Evolutionary conservation across 1,139 yeast species (phyloP).

Genomic region (Lodderomyces metapsilosis): DNA sequence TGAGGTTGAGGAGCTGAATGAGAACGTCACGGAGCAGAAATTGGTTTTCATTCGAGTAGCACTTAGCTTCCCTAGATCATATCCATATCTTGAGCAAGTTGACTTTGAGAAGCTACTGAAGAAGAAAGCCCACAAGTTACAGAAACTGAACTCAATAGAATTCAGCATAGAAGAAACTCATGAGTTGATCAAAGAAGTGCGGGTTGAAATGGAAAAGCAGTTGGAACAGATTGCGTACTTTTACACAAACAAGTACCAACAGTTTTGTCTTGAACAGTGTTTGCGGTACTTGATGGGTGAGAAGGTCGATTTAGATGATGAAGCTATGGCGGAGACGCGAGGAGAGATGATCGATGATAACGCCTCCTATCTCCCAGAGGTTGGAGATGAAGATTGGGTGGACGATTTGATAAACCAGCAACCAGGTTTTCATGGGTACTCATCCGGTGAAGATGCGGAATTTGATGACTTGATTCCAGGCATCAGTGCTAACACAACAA

Average conservation of each 20-base stretch:
- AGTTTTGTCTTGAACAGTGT: conserved; percentile 79
- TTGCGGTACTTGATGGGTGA: conserved; percentile 82
- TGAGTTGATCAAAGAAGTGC: conserved; percentile 51
- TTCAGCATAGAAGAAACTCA: conserved; percentile 78
- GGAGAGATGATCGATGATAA: conserved; percentile 22
- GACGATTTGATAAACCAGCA: conserved; percentile 44
- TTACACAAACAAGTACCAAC: conserved; percentile 53
- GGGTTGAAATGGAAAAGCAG: conserved; percentile 48
- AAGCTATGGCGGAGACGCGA: conserved; percentile 22
- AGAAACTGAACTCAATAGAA: conserved; percentile 25
- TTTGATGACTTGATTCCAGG: conserved; percentile 30
- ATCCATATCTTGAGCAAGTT: conserved; percentile 57
- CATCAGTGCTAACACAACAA: conserved; percentile 10
- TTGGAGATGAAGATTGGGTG: conserved; percentile 47
- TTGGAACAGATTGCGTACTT: conserved; percentile 57
- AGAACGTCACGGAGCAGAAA: conserved; percentile 39
- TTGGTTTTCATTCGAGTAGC: conserved; percentile 69
- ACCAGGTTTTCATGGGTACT: conserved; percentile 22
- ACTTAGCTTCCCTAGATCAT: conserved; percentile 64
- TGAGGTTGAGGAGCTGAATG: conserved; percentile 12
- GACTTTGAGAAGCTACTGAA: conserved; percentile 29
- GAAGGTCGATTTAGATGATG: conserved; percentile 52
- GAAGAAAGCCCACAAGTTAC: conserved; percentile 21
- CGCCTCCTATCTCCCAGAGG: conserved; percentile 25
- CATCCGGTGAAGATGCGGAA: conserved; percentile 31